Evolutionary conservation across 768 basidiomycete species (phyloP).

Genomic region (Agaricus sinodeliciosus): DNA sequence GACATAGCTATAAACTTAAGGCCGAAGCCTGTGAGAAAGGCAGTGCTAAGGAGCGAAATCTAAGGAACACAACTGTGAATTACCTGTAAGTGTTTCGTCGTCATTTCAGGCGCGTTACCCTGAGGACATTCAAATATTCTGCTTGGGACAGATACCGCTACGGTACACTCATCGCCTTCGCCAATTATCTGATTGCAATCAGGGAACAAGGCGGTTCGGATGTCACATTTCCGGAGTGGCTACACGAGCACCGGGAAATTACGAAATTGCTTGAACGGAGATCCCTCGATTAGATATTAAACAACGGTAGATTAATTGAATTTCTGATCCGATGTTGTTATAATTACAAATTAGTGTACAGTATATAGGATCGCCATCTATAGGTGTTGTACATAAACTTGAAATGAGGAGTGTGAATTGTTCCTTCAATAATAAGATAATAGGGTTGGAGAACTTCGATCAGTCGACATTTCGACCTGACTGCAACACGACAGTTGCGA

Average conservation of each 20-base stretch:
- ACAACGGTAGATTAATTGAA: too few relatives aligned
- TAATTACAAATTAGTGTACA: neutral
- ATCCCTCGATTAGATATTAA: constrained; percentile 50
- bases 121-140: constrained; percentile 5
- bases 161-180: constrained; percentile 87
- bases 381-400: too few relatives aligned
- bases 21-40: constrained; percentile 77
- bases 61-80: constrained; percentile 76
- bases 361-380: too few relatives aligned
- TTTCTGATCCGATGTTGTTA: constrained; percentile 1
- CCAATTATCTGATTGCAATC: constrained; percentile 87
- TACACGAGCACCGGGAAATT: constrained; percentile 80
- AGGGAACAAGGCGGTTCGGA: constrained; percentile 27
- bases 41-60: constrained; percentile 66
- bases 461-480: constrained; percentile 41
- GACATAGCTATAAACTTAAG: constrained; percentile 80
- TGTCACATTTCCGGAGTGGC: constrained; percentile 74
- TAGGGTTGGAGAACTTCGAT: neutral
- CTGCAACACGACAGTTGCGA: constrained; percentile 38
- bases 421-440: neutral
- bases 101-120: neutral
- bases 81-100: constrained; percentile 55
- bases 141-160: constrained; percentile 67
- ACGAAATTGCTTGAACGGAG: constrained; percentile 60
- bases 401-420: too few relatives aligned